Base-by-base conservation (phyloP, 2,329 filamentous ascomycete species). In the Verruconis gallopava region DNA sequence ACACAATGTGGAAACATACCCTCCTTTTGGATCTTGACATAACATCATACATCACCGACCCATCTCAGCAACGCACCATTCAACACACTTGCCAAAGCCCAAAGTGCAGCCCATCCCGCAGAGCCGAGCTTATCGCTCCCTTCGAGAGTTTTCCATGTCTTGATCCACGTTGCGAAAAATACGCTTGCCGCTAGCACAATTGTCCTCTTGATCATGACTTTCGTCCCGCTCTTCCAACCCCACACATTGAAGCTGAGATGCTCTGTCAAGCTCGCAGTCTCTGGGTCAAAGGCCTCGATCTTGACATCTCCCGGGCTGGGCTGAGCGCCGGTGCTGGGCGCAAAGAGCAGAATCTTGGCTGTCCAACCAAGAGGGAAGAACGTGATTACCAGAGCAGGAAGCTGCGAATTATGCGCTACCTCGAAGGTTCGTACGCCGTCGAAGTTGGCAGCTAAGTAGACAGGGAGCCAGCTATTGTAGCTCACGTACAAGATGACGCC, bases 271-370 rank as follows among this genome's bases (percentile, higher is more conserved):
- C 71, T 75, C 1, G 82, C 79, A 13, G 66, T 72, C 19, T 67
- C 71, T 0, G 81, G 74, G 50, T 85, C 68, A 53, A 85, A 85
- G 19, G 65, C 59, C 49, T 67, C 61, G 42, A 68, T 67, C 47
- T 77, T 50, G 5, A 52, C 47, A 9, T 55, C 50, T 3, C 64
- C 67, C 19, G 62, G 64, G 19, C 68, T 71, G 0, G 72, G 68
- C 4, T 68, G 66, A 21, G 43, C 12, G 66, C 70, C 63, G 14
- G 75, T 72, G 17, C 75, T 72, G 2, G 80, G 77, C 30, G 75
- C 73, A 58, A 94, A 93, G 50, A 95, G 75, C 57, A 93, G 89
- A 36, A 73, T 72, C 47, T 77, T 77, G 3, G 80, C 77, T 1
- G 84, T 81, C 47, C 76, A 66, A 2, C 86, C 88, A 14, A 83